These are phyloP conservation scores for Rhodotorula babjevae DNA, from an alignment of 768 basidiomycete genomes.

Conservation along the genomic window DNA sequence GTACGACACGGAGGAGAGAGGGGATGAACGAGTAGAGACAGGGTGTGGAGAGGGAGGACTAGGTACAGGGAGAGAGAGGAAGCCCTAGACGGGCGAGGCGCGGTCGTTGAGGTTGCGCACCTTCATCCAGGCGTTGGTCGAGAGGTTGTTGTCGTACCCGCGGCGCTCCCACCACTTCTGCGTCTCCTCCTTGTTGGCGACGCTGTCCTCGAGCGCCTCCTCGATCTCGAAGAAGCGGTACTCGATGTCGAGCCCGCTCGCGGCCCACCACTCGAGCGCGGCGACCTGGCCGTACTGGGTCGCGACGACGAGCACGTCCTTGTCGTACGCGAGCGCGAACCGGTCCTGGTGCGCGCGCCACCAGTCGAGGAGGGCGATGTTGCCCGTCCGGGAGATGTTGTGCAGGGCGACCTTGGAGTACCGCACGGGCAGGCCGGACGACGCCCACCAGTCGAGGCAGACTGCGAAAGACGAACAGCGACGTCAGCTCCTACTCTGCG, in stretches of 20 bases:
- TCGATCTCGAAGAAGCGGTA: slow-evolving; percentile 89
- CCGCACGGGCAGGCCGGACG: slow-evolving; percentile 63
- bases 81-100: background rate
- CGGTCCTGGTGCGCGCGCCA: slow-evolving; percentile 57
- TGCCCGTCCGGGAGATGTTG: slow-evolving; percentile 73
- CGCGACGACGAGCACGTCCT: slow-evolving; percentile 70
- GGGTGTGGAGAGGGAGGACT: background rate
- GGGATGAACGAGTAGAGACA: no score
- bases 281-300: slow-evolving; percentile 75
- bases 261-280: slow-evolving; percentile 84
- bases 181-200: slow-evolving; percentile 55
- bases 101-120: slow-evolving; percentile 23
- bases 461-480: slow-evolving; percentile 41
- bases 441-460: slow-evolving; percentile 79
- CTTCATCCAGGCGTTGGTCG: slow-evolving; percentile 66
- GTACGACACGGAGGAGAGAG: background rate
- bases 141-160: slow-evolving; percentile 76
- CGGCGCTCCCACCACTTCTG: slow-evolving; percentile 75
- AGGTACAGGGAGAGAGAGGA: background rate
- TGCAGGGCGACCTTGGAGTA: slow-evolving; percentile 72
- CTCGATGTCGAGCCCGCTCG: slow-evolving; percentile 68
- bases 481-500: no score
- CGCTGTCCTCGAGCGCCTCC: slow-evolving; percentile 81
- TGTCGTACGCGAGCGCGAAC: slow-evolving; percentile 71
- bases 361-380: slow-evolving; percentile 74